Base-by-base conservation (phyloP, 23 red algal species). In the Gracilaria vermiculophylla region DNA sequence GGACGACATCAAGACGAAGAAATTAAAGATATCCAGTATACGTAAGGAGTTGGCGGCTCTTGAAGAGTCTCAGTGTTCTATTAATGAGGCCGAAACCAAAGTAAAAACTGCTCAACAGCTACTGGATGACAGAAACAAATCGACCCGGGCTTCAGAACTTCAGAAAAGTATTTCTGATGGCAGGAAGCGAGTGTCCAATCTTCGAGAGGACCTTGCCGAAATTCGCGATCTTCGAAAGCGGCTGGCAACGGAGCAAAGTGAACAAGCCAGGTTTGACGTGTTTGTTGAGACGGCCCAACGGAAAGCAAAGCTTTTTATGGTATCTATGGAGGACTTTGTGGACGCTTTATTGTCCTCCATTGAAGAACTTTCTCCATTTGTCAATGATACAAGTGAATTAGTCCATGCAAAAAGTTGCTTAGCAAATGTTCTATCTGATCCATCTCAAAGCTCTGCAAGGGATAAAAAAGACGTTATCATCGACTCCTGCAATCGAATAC, bases 11-110 rank as follows among this genome's bases (percentile, higher is more conserved):
- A 40, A 13, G 51, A 7, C 20, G 28, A 88, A 88, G 57, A 88
- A n/a, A 34, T 3, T 53, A 5, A 49, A 77, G n/a, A 14, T 88
- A 2, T 55, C 53, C 29, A 47, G 7, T 20, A 77, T 88, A 60
- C 49, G 84, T 31, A 41, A 43, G 36, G 70, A 77, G 35, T 54
- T 88, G 27, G 34, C 23, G 21, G 12, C 43, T 49, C 49, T 88
- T 43, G 70, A 77, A 57, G 72, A 48, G 2, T 88, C 67, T 2
- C 40, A 78, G 19, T 53, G 25, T 32, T 73, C 84, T n/a, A 61
- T 78, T 35, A 60, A 40, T 57, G 69, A 77, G 35, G 67, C 67
- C 27, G 84, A 88, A 65, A 80, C 19, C 35, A 75, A 44, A 36
- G 47, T 82, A 36, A 72, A 62, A n/a, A 55, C 62, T 43, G 64